phyloP scores from a whole-genome alignment of 1,139 yeast species.

The Pneumocystis murina region DNA sequence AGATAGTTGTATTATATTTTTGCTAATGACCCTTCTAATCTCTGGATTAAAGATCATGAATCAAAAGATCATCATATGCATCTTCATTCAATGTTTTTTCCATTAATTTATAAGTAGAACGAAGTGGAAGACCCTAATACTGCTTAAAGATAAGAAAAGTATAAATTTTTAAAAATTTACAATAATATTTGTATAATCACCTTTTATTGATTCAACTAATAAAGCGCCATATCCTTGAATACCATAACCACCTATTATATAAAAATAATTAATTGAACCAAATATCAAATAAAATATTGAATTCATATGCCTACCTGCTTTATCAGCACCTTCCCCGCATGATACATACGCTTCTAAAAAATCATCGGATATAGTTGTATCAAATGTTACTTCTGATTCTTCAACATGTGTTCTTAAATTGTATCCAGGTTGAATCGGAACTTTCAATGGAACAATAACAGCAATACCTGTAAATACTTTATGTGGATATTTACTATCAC shows the following conservation, averaged over 20 bases:
- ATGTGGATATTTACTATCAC: slow-evolving; percentile 32
- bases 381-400: slow-evolving; percentile 36
- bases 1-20: too few relatives aligned
- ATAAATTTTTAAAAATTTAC: slow-evolving; percentile 28
- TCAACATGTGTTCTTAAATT: slow-evolving; percentile 29
- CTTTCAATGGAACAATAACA: slow-evolving; percentile 31
- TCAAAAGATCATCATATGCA: slow-evolving; percentile 4
- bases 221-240: slow-evolving; percentile 52
- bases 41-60: not conserved
- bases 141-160: not conserved
- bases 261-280: not conserved
- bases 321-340: slow-evolving; percentile 59
- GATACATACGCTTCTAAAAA: slow-evolving; percentile 47
- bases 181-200: slow-evolving; percentile 79
- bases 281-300: not conserved
- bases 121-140: slow-evolving; percentile 39
- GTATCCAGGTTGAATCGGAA: slow-evolving; percentile 28
- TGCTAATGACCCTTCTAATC: not conserved
- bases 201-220: slow-evolving; percentile 46
- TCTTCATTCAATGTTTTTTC: slow-evolving; percentile 22
- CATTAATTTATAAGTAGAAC: slow-evolving; percentile 36
- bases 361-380: slow-evolving; percentile 35
- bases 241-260: slow-evolving; percentile 43
- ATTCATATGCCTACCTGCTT: slow-evolving; percentile 42
- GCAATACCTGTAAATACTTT: slow-evolving; percentile 58